Percentiles rank a stretch among this genome's conserved stretches.
Evolutionary conservation across 371 early-diverging fungal genomes (phyloP).

Genomic region (Actinomortierella ambigua): DNA sequence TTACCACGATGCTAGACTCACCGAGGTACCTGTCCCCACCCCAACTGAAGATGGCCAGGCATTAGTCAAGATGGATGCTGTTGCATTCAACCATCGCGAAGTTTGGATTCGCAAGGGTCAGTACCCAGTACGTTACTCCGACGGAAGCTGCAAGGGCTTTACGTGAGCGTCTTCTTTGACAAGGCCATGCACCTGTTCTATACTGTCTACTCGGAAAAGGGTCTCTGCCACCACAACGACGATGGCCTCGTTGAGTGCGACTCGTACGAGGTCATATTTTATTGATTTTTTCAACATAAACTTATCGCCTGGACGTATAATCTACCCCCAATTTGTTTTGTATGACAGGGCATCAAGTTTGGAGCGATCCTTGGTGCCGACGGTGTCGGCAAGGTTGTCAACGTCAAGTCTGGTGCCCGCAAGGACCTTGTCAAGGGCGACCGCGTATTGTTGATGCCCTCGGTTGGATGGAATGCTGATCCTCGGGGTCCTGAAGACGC

Average conservation of each 20-base stretch:
- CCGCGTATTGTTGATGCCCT: conserved; percentile 61
- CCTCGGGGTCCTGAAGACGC: conserved; percentile 64
- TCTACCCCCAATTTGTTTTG: neutral
- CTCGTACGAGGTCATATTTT: too few relatives aligned
- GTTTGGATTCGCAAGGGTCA: conserved; percentile 66
- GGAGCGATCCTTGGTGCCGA: conserved; percentile 66
- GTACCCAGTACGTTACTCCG: conserved; percentile 34
- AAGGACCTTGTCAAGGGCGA: conserved; percentile 33
- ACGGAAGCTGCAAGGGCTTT: too few relatives aligned
- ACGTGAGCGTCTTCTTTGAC: too few relatives aligned
- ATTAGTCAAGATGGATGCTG: conserved; percentile 63
- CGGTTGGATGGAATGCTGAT: conserved; percentile 62
- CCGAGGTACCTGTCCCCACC: conserved; percentile 39
- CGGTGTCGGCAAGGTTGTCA: conserved; percentile 60
- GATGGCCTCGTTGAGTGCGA: neutral
- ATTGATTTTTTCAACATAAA: too few relatives aligned
- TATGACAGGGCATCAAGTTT: conserved; percentile 26
- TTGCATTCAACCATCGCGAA: conserved; percentile 75
- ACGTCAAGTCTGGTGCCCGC: conserved; percentile 16
- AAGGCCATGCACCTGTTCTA: neutral
- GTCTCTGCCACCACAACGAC: neutral
- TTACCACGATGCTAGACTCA: conserved; percentile 28
- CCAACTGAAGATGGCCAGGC: conserved; percentile 44
- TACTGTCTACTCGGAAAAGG: neutral
- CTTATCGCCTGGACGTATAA: too few relatives aligned